Base-by-base conservation (phyloP, 352 stramenopile genomes). In the Thraustotheca clavata region DNA sequence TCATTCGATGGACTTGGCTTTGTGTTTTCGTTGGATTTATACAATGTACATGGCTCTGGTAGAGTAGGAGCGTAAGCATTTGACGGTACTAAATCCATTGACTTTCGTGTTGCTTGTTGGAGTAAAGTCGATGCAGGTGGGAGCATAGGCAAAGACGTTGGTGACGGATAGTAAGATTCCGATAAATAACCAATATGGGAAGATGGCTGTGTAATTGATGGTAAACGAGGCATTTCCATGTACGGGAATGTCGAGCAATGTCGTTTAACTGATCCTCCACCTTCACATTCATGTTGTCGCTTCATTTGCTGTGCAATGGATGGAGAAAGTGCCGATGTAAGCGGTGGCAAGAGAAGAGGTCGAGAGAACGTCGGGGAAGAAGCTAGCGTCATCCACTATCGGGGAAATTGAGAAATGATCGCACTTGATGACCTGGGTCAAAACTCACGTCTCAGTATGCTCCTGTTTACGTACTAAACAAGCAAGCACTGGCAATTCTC, bases 391-490 rank as follows among this genome's bases (percentile, higher is more conserved):
- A 50, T 43, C 38, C 16, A 16, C 38, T 43, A 16, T 43, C 16
- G 16, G 38, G 38, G 16, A 43, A 43, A 43, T 18, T 50, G 43
- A 6, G 43, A 50, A 50, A 50, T 50, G 43, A 50, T 50, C 43
- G 43, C 43, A 14, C 7, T 29, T 29, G 11, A 20, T 29, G 14
- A 50, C 27, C 43, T 50, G 43, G 43, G 43, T 50, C 43, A 50
- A 33, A 50, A 33, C 43, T 22, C 43, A 50, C 43, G 43, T 50
- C 43, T 50, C 43, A 50, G 43, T 50, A 50, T 14, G 43, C 43
- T 50, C 7, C 43, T 50, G 43, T 50, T 50, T 50, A 50, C 43
- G 43, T 50, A 50, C 22, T 29, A 14, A 6, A 22, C 11, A 29
- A 14, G 6, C 11, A 14, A 6, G 43, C 14, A 6, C 11, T 29